Conservation (phyloP, 225 moss, liverwort and hornwort species). For the Physcomitrium patens region DNA sequence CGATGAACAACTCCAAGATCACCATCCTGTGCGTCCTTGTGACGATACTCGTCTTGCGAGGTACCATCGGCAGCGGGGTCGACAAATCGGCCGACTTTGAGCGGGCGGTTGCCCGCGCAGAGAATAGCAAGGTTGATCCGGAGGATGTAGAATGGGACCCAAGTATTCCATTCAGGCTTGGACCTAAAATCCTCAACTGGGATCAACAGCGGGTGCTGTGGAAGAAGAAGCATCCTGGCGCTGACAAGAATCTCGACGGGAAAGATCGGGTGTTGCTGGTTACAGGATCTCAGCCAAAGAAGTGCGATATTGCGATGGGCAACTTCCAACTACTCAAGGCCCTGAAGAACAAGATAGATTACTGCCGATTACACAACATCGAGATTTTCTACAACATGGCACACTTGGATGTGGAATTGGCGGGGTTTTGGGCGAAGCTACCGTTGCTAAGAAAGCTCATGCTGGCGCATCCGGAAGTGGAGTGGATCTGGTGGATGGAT, state of each 20-base stretch:
- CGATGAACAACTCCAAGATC: constrained; percentile 16
- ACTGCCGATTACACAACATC: constrained; percentile 45
- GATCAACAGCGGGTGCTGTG: constrained; percentile 37
- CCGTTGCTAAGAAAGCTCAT: constrained; percentile 33
- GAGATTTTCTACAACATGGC: constrained; percentile 51
- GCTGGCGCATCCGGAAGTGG: constrained; percentile 44
- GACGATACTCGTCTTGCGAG: constrained; percentile 30
- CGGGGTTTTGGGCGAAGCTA: constrained; percentile 47
- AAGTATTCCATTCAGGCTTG: constrained; percentile 23
- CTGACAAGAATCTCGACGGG: constrained; percentile 7
- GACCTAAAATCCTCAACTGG: constrained; percentile 39
- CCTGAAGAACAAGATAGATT: constrained; percentile 50
- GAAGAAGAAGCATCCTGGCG: constrained; percentile 24
- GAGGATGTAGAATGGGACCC: constrained; percentile 29
- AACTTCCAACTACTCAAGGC: constrained; percentile 44
- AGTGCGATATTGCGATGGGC: constrained; percentile 35
- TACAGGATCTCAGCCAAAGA: constrained; percentile 48
- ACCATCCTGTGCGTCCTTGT: constrained; percentile 12
- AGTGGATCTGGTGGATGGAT: constrained; percentile 68
- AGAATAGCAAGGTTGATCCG: background rate
- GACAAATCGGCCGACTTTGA: too few species aligned
- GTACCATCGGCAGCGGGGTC: background rate
- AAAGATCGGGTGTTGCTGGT: constrained; percentile 35
- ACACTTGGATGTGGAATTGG: constrained; percentile 41
- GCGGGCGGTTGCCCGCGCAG: too few species aligned